A percentile compares a stretch with the other conserved stretches of the same genome.
Evolutionary conservation across 2,329 filamentous ascomycete genomes (phyloP).

Genomic region (Sporothrix brasiliensis): DNA sequence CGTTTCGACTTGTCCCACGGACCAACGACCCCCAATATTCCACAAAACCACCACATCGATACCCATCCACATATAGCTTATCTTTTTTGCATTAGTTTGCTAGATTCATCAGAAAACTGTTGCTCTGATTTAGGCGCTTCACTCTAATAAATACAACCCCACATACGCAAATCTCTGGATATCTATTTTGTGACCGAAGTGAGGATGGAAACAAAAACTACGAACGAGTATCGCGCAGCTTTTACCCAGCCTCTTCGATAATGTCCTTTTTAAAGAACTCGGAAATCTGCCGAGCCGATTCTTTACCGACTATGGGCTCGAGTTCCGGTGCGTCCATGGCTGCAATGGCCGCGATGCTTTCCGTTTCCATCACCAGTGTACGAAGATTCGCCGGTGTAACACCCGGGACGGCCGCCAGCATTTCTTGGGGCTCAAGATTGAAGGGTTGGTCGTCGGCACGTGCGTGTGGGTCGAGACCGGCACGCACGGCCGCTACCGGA

Average conservation of each 20-base stretch:
- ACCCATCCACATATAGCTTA: background rate
- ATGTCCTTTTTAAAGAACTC: constrained; percentile 76
- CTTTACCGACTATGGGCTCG: constrained; percentile 72
- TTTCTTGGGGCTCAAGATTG: constrained; percentile 84
- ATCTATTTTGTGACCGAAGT: background rate
- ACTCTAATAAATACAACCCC: constrained; percentile 6
- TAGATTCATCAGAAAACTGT: background rate
- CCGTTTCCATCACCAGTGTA: constrained; percentile 70
- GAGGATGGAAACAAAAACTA: background rate
- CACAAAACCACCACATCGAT: constrained; percentile 15
- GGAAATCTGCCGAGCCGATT: constrained; percentile 74
- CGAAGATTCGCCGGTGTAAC: constrained; percentile 78
- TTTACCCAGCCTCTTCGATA: constrained; percentile 53
- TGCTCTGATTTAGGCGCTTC: background rate
- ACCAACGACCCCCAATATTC: constrained; percentile 2
- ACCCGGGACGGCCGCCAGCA: constrained; percentile 82
- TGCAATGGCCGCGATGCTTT: constrained; percentile 78
- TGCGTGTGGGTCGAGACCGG: constrained; percentile 71
- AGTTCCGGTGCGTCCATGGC: constrained; percentile 81
- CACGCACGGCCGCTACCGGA: constrained; percentile 79
- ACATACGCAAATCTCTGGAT: background rate
- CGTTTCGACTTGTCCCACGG: background rate
- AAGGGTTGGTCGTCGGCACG: constrained; percentile 69
- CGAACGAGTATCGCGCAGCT: background rate
- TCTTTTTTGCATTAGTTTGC: background rate